Evolutionary conservation across 148 eudicot species (phyloP), one percentile per base, ranked within the genome.

Genomic region (Nyssa sinensis): DNA sequence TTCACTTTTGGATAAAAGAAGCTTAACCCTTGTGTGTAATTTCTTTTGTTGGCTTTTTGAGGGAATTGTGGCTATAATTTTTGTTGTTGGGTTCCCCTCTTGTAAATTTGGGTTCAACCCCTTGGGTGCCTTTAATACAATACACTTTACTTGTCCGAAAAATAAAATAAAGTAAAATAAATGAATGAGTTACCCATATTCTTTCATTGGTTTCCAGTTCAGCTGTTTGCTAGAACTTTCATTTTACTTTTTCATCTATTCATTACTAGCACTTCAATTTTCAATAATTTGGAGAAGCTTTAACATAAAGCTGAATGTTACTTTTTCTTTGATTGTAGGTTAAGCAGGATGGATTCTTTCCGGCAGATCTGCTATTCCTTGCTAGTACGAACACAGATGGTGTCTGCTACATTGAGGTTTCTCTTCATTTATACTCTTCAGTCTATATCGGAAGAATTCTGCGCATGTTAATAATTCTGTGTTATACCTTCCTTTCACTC

Each of bases 321-420:
- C 72, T 67, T 23, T 59, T 69, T 13, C 72, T 67, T 23, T 63
- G 7, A 53, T 74, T 69, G 78, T 90, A 95, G 99, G 89, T 95
- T 73, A 86, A 85, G 84, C 96, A 92, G 86, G 99, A 93, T 58
- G 94, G 90, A 3, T 89, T 86, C 74, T 90, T 95, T 78, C 99
- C 99, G 3, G 99, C 99, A 23, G 99, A 95, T 83, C 70, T 95
- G 70, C 86, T 95, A 34, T 91, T 92, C 67, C 94, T 95, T 75
- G 99, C 96, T 77, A 88, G 97, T 81, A 84, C 99, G 69, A 95
- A 95, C 74, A 81, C 93, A 64, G 99, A 95, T 81, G 99, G 99
- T 70, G 91, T 95, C 81, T 95, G 97, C 86, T 95, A 95, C 68
- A 78, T 89, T 28, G 99, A 95, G 99, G 99, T 95, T 78, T 75